Percentiles rank a stretch among this genome's conserved stretches.
Conservation (phyloP, 768 basidiomycete species). For the Boletus tylopilopsis region DNA sequence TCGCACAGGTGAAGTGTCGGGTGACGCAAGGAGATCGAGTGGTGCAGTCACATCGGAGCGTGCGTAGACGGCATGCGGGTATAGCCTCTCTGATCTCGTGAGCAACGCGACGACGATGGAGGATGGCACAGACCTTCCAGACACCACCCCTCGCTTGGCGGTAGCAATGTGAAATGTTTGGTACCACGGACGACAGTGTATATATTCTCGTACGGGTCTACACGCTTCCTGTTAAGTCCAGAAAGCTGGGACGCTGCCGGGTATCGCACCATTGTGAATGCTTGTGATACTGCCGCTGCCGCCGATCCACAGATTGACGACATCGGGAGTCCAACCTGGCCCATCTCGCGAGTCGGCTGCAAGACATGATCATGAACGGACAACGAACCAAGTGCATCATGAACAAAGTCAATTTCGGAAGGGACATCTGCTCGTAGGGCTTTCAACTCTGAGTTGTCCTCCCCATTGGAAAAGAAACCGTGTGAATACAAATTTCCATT, state of each 20-base stretch:
- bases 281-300: conserved; percentile 73
- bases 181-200: conserved; percentile 82
- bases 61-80: conserved; percentile 64
- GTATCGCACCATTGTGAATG: conserved; percentile 71
- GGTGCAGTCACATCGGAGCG: conserved; percentile 29
- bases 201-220: conserved; percentile 92
- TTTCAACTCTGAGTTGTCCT: conserved; percentile 55
- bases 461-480: conserved; percentile 35
- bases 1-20: conserved; percentile 47
- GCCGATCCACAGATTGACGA: conserved; percentile 93
- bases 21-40: conserved; percentile 32
- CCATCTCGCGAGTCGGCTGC: not conserved
- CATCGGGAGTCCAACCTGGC: conserved; percentile 68
- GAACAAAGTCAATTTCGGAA: conserved; percentile 67
- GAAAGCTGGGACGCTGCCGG: not conserved
- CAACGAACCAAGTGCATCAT: conserved; percentile 68
- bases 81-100: conserved; percentile 46
- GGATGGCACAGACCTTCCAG: conserved; percentile 60
- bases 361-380: not conserved
- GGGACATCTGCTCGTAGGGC: conserved; percentile 65
- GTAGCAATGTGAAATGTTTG: conserved; percentile 83
- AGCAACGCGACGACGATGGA: not conserved
- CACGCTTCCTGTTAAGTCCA: not conserved
- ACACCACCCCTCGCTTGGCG: conserved; percentile 87
- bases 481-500: conserved; percentile 80